These are phyloP conservation scores for Excoecaria cochinchinensis DNA, from an alignment of 345 rosid genomes.

Conservation along the genomic window DNA sequence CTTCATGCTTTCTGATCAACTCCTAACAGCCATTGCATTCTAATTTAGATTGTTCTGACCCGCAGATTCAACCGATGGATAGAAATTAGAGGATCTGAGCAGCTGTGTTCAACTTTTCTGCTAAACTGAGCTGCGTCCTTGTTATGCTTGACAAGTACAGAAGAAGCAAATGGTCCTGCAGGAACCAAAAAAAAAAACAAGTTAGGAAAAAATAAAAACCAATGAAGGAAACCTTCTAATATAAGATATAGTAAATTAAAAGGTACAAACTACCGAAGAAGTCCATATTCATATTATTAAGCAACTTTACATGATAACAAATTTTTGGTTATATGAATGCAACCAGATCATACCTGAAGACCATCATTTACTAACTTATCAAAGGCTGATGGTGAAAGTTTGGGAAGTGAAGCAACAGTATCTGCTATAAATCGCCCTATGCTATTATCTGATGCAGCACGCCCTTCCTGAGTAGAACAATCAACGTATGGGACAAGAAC, in stretches of 20 bases:
- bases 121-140: slow-evolving; percentile 88
- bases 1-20: not conserved
- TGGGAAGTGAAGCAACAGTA: slow-evolving; percentile 68
- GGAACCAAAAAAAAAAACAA: slow-evolving; percentile 5
- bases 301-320: not conserved
- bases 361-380: slow-evolving; percentile 86
- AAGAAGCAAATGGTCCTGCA: slow-evolving; percentile 77
- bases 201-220: too few species aligned
- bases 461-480: slow-evolving; percentile 59
- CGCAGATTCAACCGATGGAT: not conserved
- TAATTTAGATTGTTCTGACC: not conserved
- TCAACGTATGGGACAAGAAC: slow-evolving; percentile 11
- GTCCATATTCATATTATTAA: not conserved
- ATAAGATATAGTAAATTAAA: not conserved
- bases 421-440: slow-evolving; percentile 75
- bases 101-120: slow-evolving; percentile 89
- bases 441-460: slow-evolving; percentile 57
- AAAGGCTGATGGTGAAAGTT: slow-evolving; percentile 63
- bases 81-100: slow-evolving; percentile 64
- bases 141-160: slow-evolving; percentile 86
- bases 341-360: slow-evolving; percentile 61
- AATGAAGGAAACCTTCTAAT: not conserved
- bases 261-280: not conserved
- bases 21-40: not conserved
- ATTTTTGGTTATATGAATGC: not conserved